Evolutionary conservation across 805 yeast genomes (phyloP), one percentile per base, ranked within the genome.

Genomic region (Candida piceae): DNA sequence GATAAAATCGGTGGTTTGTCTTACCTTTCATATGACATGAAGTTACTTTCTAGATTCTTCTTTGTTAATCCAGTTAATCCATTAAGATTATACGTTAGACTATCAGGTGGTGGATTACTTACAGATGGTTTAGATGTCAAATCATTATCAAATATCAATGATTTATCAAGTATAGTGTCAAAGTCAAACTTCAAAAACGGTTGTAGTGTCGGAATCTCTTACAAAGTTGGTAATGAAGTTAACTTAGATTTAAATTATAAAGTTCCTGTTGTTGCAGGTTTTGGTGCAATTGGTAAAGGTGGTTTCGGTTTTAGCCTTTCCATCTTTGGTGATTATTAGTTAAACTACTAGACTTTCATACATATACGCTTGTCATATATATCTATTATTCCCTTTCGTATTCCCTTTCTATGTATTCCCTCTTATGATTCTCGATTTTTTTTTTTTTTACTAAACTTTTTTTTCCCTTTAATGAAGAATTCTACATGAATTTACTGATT

Each of bases 201-300:
- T 16, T 40, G 48, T 31, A 84, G 84, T 3, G 39, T 73, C 25
- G 90, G 89, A 8, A 38, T 83, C 4, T 62, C 74, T 5, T 78
- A 78, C 45, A 70, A 71, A 34, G 82, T 77, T 44, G 80, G 84
- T 7, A 69, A 72, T 13, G 47, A 39, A 31, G 86, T 87, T 1
- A 63, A 84, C 36, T 76, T 83, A 49, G 86, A 82, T 51, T 65
- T 83, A 34, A 78, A 78, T 49, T 71, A 81, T 38, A 72, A 77
- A 3, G 50, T 80, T 29, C 90, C 90, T 1, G 44, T 83, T 18
- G 67, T 72, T 7, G 68, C 72, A 0, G 72, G 74, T 41, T 57
- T 61, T 5, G 60, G 64, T 28, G 85, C n/a, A n/a, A n/a, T 77
- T 47, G 52, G 68, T 10, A 67, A 82, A 48, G 80, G 80, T 42